A percentile compares a stretch with the other conserved stretches of the same genome.
Conservation (phyloP, 768 basidiomycete species). For the Nidularia sp. region DNA sequence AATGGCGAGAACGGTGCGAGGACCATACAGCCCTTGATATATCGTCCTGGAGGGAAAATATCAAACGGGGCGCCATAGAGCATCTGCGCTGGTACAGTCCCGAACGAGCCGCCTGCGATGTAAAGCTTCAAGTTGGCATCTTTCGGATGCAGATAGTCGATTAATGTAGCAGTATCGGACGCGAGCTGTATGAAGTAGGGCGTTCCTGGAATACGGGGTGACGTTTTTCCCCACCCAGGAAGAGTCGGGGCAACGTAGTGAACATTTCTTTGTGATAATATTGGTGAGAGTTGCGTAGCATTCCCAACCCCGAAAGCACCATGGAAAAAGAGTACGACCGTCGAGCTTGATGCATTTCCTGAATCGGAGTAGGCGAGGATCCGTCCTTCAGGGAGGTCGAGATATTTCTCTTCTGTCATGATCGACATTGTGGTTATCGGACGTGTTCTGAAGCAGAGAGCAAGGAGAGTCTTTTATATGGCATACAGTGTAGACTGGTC, state of each 20-base stretch:
- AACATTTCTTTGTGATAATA: slow-evolving; percentile 32
- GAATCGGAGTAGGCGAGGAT: slow-evolving; percentile 50
- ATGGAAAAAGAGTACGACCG: slow-evolving; percentile 51
- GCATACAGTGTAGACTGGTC: too few relatives aligned
- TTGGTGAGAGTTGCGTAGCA: slow-evolving; percentile 25
- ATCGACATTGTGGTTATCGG: background rate
- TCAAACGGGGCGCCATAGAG: slow-evolving; percentile 48
- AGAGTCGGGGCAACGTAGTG: slow-evolving; percentile 50
- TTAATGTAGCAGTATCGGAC: slow-evolving; percentile 39
- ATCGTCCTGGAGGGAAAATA: slow-evolving; percentile 43
- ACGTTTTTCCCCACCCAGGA: slow-evolving; percentile 56
- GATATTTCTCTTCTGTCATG: slow-evolving; percentile 25
- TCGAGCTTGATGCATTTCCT: slow-evolving; percentile 44
- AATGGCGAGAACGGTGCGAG: slow-evolving; percentile 44
- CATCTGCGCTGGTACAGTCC: slow-evolving; percentile 52
- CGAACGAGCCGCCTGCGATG: slow-evolving; percentile 50
- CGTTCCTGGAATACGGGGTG: slow-evolving; percentile 25
- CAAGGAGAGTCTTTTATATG: too few relatives aligned
- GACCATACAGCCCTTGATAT: slow-evolving; percentile 44
- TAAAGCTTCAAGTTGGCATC: slow-evolving; percentile 38
- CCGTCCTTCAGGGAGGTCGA: slow-evolving; percentile 37
- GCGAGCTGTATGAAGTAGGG: slow-evolving; percentile 38
- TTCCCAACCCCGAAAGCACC: slow-evolving; percentile 51
- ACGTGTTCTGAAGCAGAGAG: too few relatives aligned
- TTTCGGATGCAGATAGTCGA: slow-evolving; percentile 47